Evolutionary conservation across 495 filamentous ascomycete genomes (phyloP).

Genomic region (Xylaria flabelliformis): DNA sequence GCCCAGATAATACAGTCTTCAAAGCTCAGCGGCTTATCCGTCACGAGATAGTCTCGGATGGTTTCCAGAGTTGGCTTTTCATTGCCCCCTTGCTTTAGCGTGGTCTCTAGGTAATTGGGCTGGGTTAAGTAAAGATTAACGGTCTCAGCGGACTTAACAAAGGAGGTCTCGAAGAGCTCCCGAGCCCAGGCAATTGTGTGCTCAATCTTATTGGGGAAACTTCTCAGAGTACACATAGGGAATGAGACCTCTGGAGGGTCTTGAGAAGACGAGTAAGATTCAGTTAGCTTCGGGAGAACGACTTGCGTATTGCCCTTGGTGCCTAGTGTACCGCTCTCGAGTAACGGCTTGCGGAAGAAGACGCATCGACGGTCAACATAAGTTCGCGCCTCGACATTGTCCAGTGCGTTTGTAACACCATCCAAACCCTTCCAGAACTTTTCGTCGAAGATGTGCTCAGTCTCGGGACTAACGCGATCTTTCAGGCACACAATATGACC

Average conservation of each 20-base stretch:
- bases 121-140: conserved; percentile 94
- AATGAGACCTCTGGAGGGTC: conserved; percentile 98
- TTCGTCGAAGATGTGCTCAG: conserved; percentile 94
- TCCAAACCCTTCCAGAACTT: conserved; percentile 91
- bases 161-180: conserved; percentile 92
- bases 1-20: conserved; percentile 97
- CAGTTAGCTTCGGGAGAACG: conserved; percentile 85
- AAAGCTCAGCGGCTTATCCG: conserved; percentile 88
- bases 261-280: conserved; percentile 98
- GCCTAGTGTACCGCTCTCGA: conserved; percentile 96
- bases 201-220: conserved; percentile 98
- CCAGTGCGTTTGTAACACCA: conserved; percentile 93
- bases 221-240: conserved; percentile 97
- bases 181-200: conserved; percentile 99
- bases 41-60: conserved; percentile 88
- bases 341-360: conserved; percentile 95
- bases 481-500: conserved; percentile 84
- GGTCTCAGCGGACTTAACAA: conserved; percentile 90
- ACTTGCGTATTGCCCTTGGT: conserved; percentile 99
- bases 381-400: conserved; percentile 96
- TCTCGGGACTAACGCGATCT: conserved; percentile 91
- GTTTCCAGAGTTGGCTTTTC: conserved; percentile 95
- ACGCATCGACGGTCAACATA: conserved; percentile 98
- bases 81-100: conserved; percentile 92
- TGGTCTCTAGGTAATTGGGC: conserved; percentile 86